Evolutionary conservation across 148 eudicot genomes (phyloP), one percentile per base, ranked within the genome.

Genomic region (Limonium bicolor): DNA sequence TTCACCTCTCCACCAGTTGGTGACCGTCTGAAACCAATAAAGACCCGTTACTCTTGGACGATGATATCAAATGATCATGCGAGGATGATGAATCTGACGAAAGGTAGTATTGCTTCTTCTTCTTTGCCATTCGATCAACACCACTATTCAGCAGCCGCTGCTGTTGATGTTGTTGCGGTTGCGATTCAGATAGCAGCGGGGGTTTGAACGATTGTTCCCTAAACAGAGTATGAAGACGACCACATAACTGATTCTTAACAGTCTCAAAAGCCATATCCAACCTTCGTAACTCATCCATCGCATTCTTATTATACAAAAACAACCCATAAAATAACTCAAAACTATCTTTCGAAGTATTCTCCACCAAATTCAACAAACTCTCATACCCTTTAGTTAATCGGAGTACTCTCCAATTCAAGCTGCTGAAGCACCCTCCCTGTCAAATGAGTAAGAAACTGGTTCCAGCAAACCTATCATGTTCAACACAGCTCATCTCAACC

Each of bases 401-500:
- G 94, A 0, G 90, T 71, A 22, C 64, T 64, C 30, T 76, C 77
- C 48, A 82, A 49, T 14, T 48, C 44, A 49, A 87, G 37, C 47
- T 79, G 64, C 69, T 82, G 76, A 56, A 82, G 56, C 28, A 87
- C 58, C 59, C 94, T 69, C 56, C 96, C 94, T 48, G 64, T 62
- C 20, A 87, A 71, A 68, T 82, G 96, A 1, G 96, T 87, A 7
- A 87, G 76, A 51, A 87, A 87, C 56, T 87, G 94, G 71, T 86
- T 0, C 94, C 96, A 0, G 94, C 94, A 15, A 73, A 59, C 20
- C 20, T 47, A 53, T 87, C 96, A 20, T 87, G 96, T 54, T 82
- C 86, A 1, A 80, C 80, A 58, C 96, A 87, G 0, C 60, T 67
- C 94, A 87, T 87, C 51, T 82, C 90, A 58, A 60, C 77, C 82